Conservation (phyloP, 169 alveolate species). For the Plasmodium gallinaceum region DNA sequence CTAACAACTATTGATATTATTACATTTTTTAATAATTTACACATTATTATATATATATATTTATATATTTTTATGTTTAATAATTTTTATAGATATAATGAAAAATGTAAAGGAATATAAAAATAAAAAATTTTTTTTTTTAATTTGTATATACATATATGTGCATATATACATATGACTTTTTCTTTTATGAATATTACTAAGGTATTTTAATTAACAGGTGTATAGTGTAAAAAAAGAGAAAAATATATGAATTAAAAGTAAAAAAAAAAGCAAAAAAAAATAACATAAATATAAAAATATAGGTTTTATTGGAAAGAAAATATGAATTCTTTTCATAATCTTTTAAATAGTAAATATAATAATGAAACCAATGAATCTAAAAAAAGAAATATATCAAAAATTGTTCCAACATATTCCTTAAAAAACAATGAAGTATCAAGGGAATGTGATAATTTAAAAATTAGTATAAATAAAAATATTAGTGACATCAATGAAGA, state of each 20-base stretch:
- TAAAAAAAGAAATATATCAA: conserved; percentile 24
- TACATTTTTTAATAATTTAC: not conserved
- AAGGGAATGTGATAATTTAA: conserved; percentile 18
- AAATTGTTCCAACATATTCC: conserved; percentile 8
- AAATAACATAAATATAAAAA: not conserved
- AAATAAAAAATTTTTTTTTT: not conserved
- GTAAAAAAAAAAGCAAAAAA: not conserved
- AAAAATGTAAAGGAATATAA: not conserved
- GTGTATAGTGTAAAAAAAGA: not conserved
- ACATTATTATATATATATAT: conserved; percentile 19
- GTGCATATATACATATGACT: not conserved
- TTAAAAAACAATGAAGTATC: conserved; percentile 15
- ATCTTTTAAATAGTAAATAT: conserved; percentile 19
- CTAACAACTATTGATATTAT: not conserved
- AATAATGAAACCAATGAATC: conserved; percentile 26
- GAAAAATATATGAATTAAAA: not conserved
- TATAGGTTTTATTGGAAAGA: not conserved
- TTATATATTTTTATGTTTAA: not conserved
- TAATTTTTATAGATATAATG: conserved; percentile 12
- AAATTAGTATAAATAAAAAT: conserved; percentile 3
- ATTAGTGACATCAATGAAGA: conserved; percentile 11
- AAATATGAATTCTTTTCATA: conserved; percentile 51
- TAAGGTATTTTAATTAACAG: not conserved
- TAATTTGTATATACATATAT: not conserved
- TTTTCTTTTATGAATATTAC: not conserved